Conservation (phyloP, 2,329 filamentous ascomycete species). For the Mycocentrospora acerina region DNA sequence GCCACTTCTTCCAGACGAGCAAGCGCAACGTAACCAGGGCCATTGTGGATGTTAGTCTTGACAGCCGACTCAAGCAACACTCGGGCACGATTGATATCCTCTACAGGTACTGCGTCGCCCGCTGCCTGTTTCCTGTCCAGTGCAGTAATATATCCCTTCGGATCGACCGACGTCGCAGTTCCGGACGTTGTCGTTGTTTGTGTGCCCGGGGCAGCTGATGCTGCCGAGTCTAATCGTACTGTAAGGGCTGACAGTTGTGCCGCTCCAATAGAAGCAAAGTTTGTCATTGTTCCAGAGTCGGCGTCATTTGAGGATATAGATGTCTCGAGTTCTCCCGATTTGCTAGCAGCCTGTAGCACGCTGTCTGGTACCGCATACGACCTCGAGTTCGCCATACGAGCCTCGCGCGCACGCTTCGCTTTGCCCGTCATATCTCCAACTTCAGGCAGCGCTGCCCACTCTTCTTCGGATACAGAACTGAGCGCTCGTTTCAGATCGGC, state of each 20-base stretch:
- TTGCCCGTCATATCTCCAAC: slow-evolving; percentile 96
- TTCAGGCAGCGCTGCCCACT: slow-evolving; percentile 94
- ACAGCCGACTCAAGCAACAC: slow-evolving; percentile 94
- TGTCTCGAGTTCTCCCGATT: slow-evolving; percentile 78
- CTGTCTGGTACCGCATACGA: slow-evolving; percentile 98
- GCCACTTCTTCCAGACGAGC: slow-evolving; percentile 90
- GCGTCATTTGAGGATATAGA: slow-evolving; percentile 70
- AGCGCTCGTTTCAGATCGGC: slow-evolving; percentile 91
- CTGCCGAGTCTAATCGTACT: slow-evolving; percentile 89
- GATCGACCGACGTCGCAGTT: slow-evolving; percentile 87
- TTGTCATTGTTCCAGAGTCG: slow-evolving; percentile 87
- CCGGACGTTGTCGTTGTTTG: slow-evolving; percentile 66
- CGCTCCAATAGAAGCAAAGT: slow-evolving; percentile 95
- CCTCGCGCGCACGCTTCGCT: slow-evolving; percentile 82
- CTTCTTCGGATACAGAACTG: slow-evolving; percentile 85
- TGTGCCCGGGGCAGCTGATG: slow-evolving; percentile 65
- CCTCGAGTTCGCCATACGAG: slow-evolving; percentile 63
- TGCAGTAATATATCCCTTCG: slow-evolving; percentile 93
- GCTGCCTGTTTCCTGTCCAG: slow-evolving; percentile 78
- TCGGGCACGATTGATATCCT: slow-evolving; percentile 91
- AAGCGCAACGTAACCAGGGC: slow-evolving; percentile 92
- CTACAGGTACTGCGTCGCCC: slow-evolving; percentile 74
- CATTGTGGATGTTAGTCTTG: slow-evolving; percentile 93
- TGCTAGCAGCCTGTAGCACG: slow-evolving; percentile 83
- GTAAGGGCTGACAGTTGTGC: slow-evolving; percentile 94